These are phyloP conservation scores for Tetrapisispora phaffii DNA, from an alignment of 805 yeast species.

Conservation along the genomic window DNA sequence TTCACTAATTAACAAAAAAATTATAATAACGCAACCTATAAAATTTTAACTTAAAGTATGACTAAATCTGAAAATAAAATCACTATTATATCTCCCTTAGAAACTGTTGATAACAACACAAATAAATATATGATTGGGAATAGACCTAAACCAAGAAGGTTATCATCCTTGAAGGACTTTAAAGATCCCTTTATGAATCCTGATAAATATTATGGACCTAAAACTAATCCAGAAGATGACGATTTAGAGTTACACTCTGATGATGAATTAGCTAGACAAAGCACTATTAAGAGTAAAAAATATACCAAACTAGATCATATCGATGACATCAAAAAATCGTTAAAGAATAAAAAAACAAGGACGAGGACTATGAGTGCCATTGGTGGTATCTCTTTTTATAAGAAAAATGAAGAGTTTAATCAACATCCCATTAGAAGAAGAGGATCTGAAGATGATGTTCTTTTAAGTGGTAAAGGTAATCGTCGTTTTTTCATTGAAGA, in stretches of 20 bases:
- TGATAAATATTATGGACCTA: slow-evolving; percentile 60
- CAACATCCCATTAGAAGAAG: slow-evolving; percentile 32
- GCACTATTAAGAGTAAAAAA: not conserved
- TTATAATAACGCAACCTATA: not conserved
- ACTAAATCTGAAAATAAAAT: not conserved
- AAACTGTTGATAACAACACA: not conserved
- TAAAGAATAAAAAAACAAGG: slow-evolving; percentile 31
- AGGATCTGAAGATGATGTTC: slow-evolving; percentile 45
- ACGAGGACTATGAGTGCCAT: slow-evolving; percentile 48
- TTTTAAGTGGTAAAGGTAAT: slow-evolving; percentile 29
- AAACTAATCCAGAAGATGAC: slow-evolving; percentile 41
- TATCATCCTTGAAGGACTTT: slow-evolving; percentile 40
- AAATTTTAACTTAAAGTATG: not conserved
- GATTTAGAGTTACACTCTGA: slow-evolving; percentile 14
- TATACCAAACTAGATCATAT: not conserved
- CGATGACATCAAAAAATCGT: not conserved
- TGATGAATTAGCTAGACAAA: not conserved
- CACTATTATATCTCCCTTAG: not conserved
- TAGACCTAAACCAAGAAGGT: slow-evolving; percentile 13
- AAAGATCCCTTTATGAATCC: slow-evolving; percentile 55
- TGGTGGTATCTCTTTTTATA: slow-evolving; percentile 24
- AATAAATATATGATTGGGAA: not conserved
- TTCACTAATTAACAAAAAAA: not conserved
- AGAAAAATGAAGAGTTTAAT: slow-evolving; percentile 11
- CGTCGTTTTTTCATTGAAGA: slow-evolving; percentile 57